Conservation (phyloP, 164 flowering plant genomes). For the Aristolochia contorta region DNA sequence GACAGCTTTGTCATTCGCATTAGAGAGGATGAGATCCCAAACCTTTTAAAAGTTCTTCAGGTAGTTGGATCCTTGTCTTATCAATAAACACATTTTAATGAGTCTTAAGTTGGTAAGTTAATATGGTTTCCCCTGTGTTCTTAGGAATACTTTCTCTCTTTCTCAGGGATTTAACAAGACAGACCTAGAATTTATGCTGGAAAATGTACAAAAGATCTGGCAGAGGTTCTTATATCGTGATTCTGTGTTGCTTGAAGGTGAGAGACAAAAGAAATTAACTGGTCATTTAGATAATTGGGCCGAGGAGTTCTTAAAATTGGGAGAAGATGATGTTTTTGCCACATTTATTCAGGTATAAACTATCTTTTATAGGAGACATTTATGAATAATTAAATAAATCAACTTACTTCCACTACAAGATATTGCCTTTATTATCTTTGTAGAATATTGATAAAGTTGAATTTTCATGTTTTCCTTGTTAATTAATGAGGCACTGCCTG, state of each 20-base stretch:
- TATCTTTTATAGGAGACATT: too few species aligned
- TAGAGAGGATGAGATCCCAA: slow-evolving; percentile 81
- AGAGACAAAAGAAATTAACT: slow-evolving; percentile 52
- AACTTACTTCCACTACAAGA: too few species aligned
- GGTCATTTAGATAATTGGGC: slow-evolving; percentile 73
- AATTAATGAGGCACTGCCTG: too few species aligned
- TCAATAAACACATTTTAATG: neutral
- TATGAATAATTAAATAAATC: too few species aligned
- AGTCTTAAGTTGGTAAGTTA: neutral
- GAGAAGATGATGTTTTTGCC: slow-evolving; percentile 75
- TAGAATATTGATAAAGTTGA: too few species aligned
- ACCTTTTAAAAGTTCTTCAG: slow-evolving; percentile 69
- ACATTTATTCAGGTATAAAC: slow-evolving; percentile 75
- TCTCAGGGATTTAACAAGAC: slow-evolving; percentile 64
- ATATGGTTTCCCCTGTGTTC: too few species aligned
- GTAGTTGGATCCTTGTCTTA: slow-evolving; percentile 25
- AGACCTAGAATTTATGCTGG: slow-evolving; percentile 63
- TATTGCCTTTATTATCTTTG: too few species aligned
- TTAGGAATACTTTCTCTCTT: neutral
- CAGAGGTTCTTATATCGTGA: slow-evolving; percentile 87
- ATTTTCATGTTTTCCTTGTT: too few species aligned
- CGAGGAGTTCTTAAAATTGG: slow-evolving; percentile 33
- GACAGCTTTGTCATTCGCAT: slow-evolving; percentile 89
- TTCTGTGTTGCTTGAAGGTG: slow-evolving; percentile 79
- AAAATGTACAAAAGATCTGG: slow-evolving; percentile 75